Conservation (phyloP, 495 filamentous ascomycete genomes). For the Daldinia concentrica region DNA sequence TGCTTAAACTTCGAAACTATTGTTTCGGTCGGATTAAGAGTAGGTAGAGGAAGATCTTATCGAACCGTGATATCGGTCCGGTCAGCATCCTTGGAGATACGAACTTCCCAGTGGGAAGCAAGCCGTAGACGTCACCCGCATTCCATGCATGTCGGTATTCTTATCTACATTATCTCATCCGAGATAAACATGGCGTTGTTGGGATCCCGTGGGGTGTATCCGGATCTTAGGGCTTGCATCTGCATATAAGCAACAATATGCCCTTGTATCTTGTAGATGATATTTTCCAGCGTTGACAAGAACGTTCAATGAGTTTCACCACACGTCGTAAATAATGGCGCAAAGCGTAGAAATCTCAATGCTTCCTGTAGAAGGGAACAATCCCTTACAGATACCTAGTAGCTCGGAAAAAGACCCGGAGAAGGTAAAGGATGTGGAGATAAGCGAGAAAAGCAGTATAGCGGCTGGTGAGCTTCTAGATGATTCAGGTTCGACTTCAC, state of each 20-base stretch:
- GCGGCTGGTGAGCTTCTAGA: slow-evolving; percentile 30
- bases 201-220: background rate
- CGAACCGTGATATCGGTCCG: background rate
- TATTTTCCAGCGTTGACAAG: background rate
- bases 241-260: slow-evolving; percentile 18
- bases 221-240: background rate
- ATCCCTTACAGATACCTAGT: slow-evolving; percentile 11
- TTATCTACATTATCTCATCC: slow-evolving; percentile 27
- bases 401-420: slow-evolving; percentile 37
- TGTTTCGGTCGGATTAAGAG: too few relatives aligned
- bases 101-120: background rate
- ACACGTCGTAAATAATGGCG: slow-evolving; percentile 20
- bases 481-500: slow-evolving; percentile 22
- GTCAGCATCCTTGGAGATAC: background rate
- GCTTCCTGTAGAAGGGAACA: slow-evolving; percentile 14
- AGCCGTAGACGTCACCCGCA: slow-evolving; percentile 15
- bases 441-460: slow-evolving; percentile 39
- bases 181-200: background rate
- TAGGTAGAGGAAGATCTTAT: background rate
- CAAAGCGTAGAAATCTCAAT: slow-evolving; percentile 21
- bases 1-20: too few relatives aligned
- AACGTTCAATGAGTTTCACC: background rate
- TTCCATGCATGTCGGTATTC: background rate
- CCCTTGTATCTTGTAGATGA: background rate
- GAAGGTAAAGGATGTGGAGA: slow-evolving; percentile 23